Conservation (phyloP, 495 filamentous ascomycete genomes). For the Daldinia grandis region DNA sequence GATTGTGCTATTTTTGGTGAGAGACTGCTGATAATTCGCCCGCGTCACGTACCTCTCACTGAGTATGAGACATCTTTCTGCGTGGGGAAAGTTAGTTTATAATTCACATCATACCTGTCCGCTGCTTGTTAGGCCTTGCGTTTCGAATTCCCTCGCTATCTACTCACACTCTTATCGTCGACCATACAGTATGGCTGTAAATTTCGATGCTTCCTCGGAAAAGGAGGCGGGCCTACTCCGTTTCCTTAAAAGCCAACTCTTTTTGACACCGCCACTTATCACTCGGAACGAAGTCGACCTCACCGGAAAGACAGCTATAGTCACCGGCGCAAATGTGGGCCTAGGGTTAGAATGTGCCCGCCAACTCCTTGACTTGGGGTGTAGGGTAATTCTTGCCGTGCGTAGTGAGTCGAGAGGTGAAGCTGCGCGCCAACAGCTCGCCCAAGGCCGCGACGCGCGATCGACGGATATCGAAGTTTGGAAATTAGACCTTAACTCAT, state of each 20-base stretch:
- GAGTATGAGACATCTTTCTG: too few species aligned
- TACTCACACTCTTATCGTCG: not conserved
- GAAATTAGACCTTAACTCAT: conserved; percentile 57
- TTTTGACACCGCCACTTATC: not conserved
- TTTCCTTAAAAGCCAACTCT: conserved; percentile 11
- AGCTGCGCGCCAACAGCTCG: conserved; percentile 39
- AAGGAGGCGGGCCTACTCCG: conserved; percentile 7
- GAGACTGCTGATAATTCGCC: too few species aligned
- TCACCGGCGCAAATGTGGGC: conserved; percentile 63
- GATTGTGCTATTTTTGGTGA: too few species aligned
- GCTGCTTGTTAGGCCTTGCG: not conserved
- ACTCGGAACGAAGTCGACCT: conserved; percentile 38
- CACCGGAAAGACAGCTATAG: conserved; percentile 46
- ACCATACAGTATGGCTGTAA: not conserved
- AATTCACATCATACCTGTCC: not conserved
- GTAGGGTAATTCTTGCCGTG: conserved; percentile 60
- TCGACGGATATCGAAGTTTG: conserved; percentile 53
- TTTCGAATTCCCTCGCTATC: not conserved
- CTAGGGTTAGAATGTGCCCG: conserved; percentile 57
- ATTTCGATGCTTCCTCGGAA: conserved; percentile 17
- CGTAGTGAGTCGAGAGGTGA: conserved; percentile 55
- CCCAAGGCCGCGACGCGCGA: not conserved
- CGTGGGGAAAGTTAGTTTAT: too few species aligned
- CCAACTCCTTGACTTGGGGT: conserved; percentile 52
- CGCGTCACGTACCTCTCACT: too few species aligned